Conservation (phyloP, 2,329 filamentous ascomycete genomes). For the Aspergillus fumigatus region DNA sequence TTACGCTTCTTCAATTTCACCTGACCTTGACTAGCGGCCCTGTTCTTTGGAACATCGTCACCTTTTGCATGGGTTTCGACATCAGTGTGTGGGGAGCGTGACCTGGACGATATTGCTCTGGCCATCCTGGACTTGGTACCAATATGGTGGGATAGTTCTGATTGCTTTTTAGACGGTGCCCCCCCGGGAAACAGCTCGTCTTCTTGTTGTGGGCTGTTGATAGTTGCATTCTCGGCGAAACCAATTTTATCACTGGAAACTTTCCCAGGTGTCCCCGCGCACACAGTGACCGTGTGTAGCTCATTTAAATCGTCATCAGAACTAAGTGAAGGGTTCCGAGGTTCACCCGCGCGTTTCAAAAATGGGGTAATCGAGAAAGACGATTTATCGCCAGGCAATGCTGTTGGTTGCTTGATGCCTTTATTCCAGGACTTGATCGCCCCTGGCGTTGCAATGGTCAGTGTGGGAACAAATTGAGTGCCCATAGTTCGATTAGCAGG, state of each 20-base stretch:
- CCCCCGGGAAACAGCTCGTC: neutral
- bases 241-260: neutral
- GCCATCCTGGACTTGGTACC: neutral
- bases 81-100: slow-evolving; percentile 1
- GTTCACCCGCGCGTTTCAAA: slow-evolving; percentile 67
- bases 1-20: slow-evolving; percentile 67
- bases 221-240: neutral
- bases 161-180: neutral
- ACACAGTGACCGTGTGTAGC: slow-evolving; percentile 10
- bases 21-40: slow-evolving; percentile 21
- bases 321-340: slow-evolving; percentile 35
- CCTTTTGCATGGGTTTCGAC: slow-evolving; percentile 11
- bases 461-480: slow-evolving; percentile 38
- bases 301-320: slow-evolving; percentile 26
- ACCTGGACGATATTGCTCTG: neutral
- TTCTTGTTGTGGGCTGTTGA: neutral
- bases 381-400: slow-evolving; percentile 75
- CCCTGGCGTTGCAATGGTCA: slow-evolving; percentile 50
- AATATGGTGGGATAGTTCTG: neutral
- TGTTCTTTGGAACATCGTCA: neutral
- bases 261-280: slow-evolving; percentile 1
- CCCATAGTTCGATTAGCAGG: slow-evolving; percentile 27
- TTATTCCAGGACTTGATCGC: slow-evolving; percentile 51
- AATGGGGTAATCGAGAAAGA: slow-evolving; percentile 93
- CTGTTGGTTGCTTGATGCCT: slow-evolving; percentile 52